These are phyloP conservation scores for Seiridium cupressi DNA, from an alignment of 2,329 filamentous ascomycete genomes.

Conservation along the genomic window DNA sequence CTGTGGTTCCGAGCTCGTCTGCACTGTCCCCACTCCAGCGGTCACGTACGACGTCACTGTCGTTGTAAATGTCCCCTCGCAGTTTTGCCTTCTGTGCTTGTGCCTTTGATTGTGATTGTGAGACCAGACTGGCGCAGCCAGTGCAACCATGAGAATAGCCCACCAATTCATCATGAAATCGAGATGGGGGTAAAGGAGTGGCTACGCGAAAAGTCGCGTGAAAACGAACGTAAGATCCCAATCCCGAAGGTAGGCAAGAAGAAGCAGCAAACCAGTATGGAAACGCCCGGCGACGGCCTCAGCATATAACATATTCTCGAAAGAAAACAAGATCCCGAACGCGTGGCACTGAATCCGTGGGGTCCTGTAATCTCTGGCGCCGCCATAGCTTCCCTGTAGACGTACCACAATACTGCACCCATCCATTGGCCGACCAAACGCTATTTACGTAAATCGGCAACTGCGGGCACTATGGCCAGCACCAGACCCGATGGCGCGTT, in stretches of 20 bases:
- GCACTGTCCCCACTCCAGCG: not conserved
- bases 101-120: not conserved
- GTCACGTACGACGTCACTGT: not conserved
- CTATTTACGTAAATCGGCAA: not conserved
- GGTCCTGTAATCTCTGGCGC: constrained; percentile 2
- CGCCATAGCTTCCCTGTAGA: not conserved
- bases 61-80: not conserved
- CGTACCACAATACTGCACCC: not conserved
- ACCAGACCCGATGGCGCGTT: not conserved
- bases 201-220: constrained; percentile 4
- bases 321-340: not conserved
- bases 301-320: not conserved
- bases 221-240: not conserved
- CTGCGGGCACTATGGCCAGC: not conserved
- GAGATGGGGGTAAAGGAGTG: constrained; percentile 1
- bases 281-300: not conserved
- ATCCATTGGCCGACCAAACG: not conserved
- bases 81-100: not conserved
- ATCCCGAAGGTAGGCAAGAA: not conserved
- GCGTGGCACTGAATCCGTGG: not conserved
- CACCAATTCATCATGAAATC: not conserved
- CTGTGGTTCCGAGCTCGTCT: not conserved
- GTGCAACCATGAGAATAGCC: not conserved
- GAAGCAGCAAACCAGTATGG: not conserved
- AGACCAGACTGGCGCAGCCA: constrained; percentile 7